Base-by-base conservation (phyloP, 2,329 filamentous ascomycete species). In the Clarireedia hainanense region DNA sequence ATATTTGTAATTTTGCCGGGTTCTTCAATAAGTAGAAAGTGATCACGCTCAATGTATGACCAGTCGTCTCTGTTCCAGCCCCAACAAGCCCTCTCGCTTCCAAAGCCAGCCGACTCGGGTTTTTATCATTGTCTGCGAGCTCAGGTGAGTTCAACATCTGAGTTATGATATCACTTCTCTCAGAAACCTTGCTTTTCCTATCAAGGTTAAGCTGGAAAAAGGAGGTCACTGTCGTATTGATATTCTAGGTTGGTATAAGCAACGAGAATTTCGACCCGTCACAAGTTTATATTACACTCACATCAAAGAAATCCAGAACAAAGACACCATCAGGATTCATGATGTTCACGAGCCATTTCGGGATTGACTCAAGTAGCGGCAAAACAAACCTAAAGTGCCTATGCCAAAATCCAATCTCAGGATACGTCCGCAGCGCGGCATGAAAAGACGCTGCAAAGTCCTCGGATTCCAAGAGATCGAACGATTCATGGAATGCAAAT, bases 51-150 rank as follows among this genome's bases (percentile, higher is more conserved):
- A 34, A 34, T 4, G 30, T 34, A 34, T 34, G 30, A 34, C 30
- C 30, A 5, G 30, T 34, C 30, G 30, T 34, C 40, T 68, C 65
- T 0, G 64, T 63, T 2, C 65, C 65, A 7, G 65, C 65, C 27
- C 55, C 60, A 12, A 68, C 54, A 14, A 68, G 48, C 9, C 60
- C 56, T 23, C 62, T 46, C 0, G 52, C 64, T 52, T 67, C 65
- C 15, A 64, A 55, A 17, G 53, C 53, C 14, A 67, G 58, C 2
- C 60, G 59, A 10, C 23, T 40, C 6, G 59, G 14, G 4, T 52
- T 56, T 36, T 61, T 59, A 17, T 67, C 64, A 20, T 42, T 42
- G 14, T 42, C 39, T 42, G 39, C 15, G 14, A 42, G 39, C n/a
- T 42, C 39, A 17, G 39, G 39, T 20, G 39, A 42, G 9, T n/a